Conservation (phyloP, 2,329 filamentous ascomycete species). For the Penicillium fuscoglaucum region DNA sequence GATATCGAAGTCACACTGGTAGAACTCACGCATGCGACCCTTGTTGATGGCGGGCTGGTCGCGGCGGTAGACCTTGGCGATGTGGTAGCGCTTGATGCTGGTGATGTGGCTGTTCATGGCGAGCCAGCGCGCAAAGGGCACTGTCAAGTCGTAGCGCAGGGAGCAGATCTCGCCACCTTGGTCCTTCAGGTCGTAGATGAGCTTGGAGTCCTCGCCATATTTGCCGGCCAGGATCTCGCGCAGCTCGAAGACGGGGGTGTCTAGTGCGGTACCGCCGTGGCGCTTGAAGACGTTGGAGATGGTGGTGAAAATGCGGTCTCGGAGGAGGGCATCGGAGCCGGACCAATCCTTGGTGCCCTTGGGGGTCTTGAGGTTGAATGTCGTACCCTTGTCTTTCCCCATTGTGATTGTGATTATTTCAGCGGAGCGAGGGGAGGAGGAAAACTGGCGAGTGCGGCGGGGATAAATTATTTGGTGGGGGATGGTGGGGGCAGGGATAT, state of each 20-base stretch:
- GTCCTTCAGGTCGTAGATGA: constrained; percentile 87
- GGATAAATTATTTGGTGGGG: constrained; percentile 30
- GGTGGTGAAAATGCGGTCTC: constrained; percentile 74
- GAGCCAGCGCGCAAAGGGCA: constrained; percentile 87
- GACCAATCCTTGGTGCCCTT: constrained; percentile 91
- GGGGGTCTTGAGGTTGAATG: constrained; percentile 77
- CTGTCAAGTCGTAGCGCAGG: constrained; percentile 82
- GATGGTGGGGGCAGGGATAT: constrained; percentile 30
- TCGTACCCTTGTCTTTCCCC: constrained; percentile 41
- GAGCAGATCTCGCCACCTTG: constrained; percentile 85
- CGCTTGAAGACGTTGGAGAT: constrained; percentile 80
- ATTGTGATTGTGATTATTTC: constrained; percentile 22
- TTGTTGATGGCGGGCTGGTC: constrained; percentile 86
- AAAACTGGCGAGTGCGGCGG: constrained; percentile 30
- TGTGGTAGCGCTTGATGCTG: constrained; percentile 90
- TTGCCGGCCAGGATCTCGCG: constrained; percentile 85
- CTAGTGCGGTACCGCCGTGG: constrained; percentile 75
- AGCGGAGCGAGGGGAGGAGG: constrained; percentile 19
- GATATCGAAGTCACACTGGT: constrained; percentile 97
- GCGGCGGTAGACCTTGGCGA: constrained; percentile 84
- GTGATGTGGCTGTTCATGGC: constrained; percentile 84
- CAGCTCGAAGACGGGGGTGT: constrained; percentile 82
- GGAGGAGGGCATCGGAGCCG: constrained; percentile 74
- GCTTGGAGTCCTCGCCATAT: constrained; percentile 88
- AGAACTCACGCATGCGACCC: constrained; percentile 92